Conservation (phyloP, 805 yeast genomes). For the Pichia phayaonensis region DNA sequence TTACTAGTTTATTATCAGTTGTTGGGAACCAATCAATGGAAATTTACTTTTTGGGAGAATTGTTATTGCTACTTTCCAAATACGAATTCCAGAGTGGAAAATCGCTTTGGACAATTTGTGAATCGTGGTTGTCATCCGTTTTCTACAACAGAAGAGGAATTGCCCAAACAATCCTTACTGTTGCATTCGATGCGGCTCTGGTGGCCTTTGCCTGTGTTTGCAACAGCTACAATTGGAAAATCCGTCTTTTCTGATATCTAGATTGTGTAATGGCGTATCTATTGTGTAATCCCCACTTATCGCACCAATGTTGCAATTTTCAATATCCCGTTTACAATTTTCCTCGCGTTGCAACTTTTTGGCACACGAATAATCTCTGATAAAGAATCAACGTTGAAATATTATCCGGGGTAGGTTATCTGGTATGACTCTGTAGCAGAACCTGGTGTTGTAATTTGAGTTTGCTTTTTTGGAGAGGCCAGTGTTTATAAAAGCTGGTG, state of each 20-base stretch:
- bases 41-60: conserved; percentile 21
- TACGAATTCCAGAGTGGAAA: background rate
- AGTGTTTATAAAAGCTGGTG: background rate
- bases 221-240: background rate
- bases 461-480: background rate
- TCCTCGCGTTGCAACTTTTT: background rate
- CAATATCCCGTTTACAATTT: too few relatives aligned
- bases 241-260: background rate
- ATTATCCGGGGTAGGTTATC: background rate
- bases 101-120: background rate
- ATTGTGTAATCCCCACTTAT: background rate
- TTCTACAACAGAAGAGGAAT: too few relatives aligned
- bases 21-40: conserved; percentile 26
- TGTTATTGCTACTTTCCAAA: conserved; percentile 6
- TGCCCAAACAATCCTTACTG: background rate
- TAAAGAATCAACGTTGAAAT: background rate
- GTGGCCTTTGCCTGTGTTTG: background rate
- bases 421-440: too few relatives aligned
- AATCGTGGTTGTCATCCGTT: background rate
- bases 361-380: background rate
- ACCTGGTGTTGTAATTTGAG: background rate
- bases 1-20: conserved; percentile 14
- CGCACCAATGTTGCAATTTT: background rate
- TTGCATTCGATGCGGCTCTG: background rate
- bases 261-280: too few relatives aligned